Base-by-base conservation (phyloP, 495 filamentous ascomycete species). In the Acidomyces sp. region DNA sequence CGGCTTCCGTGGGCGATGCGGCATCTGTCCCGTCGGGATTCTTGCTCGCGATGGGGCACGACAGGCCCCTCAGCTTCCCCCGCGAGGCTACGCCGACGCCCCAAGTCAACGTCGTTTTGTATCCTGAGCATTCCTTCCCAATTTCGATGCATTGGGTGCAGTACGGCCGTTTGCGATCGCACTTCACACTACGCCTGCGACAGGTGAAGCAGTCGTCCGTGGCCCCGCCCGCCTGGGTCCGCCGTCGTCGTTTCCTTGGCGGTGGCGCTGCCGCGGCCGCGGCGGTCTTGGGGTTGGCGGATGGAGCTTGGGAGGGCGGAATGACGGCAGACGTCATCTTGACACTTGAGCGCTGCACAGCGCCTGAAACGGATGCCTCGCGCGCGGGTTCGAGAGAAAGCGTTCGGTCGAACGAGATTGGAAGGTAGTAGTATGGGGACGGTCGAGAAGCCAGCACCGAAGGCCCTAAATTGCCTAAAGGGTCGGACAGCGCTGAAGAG, bases 21-120 rank as follows among this genome's bases (percentile, higher is more conserved):
- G 35, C 28, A 36, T 40, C 37, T 24, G 17, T 50, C 11, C 36
- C 36, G 24, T 50, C 47, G 6, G 21, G 26, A 24, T 45, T 46
- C 41, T 78, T 72, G 52, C 80, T 81, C 7, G 79, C 75, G 43
- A 97, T 77, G 15, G 90, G 90, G 17, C 92, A 65, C 30, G 86
- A 81, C 43, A 94, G 61, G 12, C 90, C 90, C 36, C 90, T 73
- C 42, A 97, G 73, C 66, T 97, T 97, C 45, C 90, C 90, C 49
- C 90, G 77, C 58, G 88, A 95, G 27, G 90, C 90, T 47, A 97
- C 90, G 18, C 90, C 90, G 25, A 97, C 81, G 10, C 88, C 90
- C 90, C 90, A 97, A 25, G 90, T 97, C 65, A 97, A 72, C 34
- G 86, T 84, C 16, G 90, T 96, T 64, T 92, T 90, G 68, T 97